A percentile compares a stretch with the other conserved stretches of the same genome.
Conservation (phyloP, 352 stramenopile genomes). For the Phytophthora constricta region DNA sequence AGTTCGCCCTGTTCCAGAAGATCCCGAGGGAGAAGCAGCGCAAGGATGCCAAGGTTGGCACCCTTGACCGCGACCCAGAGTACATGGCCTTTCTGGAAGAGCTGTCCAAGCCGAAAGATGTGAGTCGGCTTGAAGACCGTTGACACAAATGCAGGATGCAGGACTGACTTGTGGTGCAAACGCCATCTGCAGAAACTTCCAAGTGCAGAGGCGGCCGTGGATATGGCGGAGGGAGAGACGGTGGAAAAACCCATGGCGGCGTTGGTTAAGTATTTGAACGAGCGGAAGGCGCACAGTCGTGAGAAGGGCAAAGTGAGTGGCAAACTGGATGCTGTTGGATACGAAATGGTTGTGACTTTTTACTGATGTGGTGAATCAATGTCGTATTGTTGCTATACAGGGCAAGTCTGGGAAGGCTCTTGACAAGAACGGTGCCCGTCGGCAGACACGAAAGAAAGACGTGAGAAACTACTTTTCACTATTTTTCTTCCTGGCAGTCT, state of each 20-base stretch:
- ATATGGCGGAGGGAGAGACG: conserved; percentile 58
- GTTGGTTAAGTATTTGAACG: conserved; percentile 86
- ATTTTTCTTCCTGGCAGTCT: not conserved
- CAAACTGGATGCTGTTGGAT: not conserved
- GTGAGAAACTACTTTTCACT: conserved; percentile 20
- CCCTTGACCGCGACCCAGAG: conserved; percentile 75
- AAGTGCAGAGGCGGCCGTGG: conserved; percentile 61
- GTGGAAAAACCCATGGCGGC: conserved; percentile 75
- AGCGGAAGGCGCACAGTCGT: conserved; percentile 64
- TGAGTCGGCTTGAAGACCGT: conserved; percentile 26
- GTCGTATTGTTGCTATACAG: conserved; percentile 28
- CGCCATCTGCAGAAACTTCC: conserved; percentile 62
- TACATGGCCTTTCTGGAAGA: conserved; percentile 80
- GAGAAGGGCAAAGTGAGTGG: conserved; percentile 72
- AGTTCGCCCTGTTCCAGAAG: conserved; percentile 84
- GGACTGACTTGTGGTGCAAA: conserved; percentile 3
- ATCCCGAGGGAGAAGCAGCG: conserved; percentile 80
- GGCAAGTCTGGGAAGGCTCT: conserved; percentile 42
- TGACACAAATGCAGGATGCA: not conserved
- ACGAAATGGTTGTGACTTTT: not conserved
- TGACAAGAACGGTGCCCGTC: conserved; percentile 48
- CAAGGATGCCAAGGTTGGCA: conserved; percentile 79
- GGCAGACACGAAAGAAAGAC: conserved; percentile 56
- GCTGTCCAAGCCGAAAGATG: conserved; percentile 69
- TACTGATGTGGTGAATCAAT: conserved; percentile 10